phyloP scores from a whole-genome alignment of 1,139 yeast genomes.

The Sugiyamaella japonica region DNA sequence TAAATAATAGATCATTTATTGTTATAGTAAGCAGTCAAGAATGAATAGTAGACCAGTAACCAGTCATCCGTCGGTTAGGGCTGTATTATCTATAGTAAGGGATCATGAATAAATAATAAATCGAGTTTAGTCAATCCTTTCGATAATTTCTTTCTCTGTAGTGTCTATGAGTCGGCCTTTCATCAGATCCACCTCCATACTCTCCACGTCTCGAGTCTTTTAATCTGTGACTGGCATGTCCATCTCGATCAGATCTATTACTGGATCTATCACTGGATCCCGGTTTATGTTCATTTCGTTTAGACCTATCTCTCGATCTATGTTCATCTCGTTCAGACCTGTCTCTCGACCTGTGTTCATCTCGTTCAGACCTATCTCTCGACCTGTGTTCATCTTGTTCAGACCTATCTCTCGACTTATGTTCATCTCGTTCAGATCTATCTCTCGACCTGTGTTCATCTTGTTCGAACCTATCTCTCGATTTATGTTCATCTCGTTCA shows the following conservation, averaged over 20 bases:
- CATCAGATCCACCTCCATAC: neutral
- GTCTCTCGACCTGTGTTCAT: too few relatives aligned
- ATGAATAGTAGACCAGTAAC: too few relatives aligned
- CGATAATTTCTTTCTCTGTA: neutral
- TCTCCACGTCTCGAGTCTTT: neutral
- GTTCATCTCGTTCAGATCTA: too few relatives aligned
- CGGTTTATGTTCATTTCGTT: too few relatives aligned
- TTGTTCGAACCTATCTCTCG: too few relatives aligned
- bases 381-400: slow-evolving; percentile 1
- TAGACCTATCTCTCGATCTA: too few relatives aligned
- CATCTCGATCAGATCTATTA: neutral
- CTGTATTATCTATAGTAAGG: too few relatives aligned
- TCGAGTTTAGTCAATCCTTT: too few relatives aligned
- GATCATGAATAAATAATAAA: neutral
- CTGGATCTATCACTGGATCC: slow-evolving; percentile 10
- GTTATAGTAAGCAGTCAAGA: neutral
- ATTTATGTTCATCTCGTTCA: neutral
- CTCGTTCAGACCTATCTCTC: slow-evolving; percentile 16
- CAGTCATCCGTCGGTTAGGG: too few relatives aligned
- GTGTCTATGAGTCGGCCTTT: too few relatives aligned
- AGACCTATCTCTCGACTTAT: slow-evolving; percentile 5
- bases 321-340: slow-evolving; percentile 9
- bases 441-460: neutral
- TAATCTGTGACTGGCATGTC: neutral
- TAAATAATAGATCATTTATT: too few relatives aligned